phyloP scores from a whole-genome alignment of 164 flowering plant species.

The Liriodendron chinense region DNA sequence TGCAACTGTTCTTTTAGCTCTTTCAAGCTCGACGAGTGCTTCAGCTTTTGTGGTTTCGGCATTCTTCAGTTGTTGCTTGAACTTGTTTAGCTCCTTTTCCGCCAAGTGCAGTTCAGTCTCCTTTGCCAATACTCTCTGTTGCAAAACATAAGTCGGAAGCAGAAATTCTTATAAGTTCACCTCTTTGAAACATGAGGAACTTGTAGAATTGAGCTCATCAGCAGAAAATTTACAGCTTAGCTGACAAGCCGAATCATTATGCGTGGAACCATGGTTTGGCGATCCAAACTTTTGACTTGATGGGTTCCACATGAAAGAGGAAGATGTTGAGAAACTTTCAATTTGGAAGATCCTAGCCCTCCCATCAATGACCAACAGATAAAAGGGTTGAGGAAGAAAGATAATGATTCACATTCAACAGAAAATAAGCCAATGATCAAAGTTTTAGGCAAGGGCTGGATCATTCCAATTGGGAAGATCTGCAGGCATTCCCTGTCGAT shows the following conservation, averaged over 20 bases:
- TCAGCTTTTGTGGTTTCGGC: constrained; percentile 71
- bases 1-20: constrained; percentile 59
- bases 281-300: too few species aligned
- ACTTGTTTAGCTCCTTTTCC: constrained; percentile 70
- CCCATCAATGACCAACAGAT: neutral
- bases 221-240: neutral
- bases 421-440: neutral
- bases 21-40: constrained; percentile 76
- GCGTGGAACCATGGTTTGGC: neutral
- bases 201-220: neutral
- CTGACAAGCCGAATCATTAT: neutral
- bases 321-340: too few species aligned
- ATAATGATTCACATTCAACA: neutral
- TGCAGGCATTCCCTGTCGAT: neutral
- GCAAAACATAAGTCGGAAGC: neutral
- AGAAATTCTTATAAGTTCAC: neutral
- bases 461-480: neutral
- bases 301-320: too few species aligned
- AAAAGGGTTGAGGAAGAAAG: neutral
- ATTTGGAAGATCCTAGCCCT: too few species aligned
- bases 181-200: neutral
- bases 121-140: constrained; percentile 76
- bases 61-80: constrained; percentile 67
- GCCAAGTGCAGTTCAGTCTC: constrained; percentile 82
- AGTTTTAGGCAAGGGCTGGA: neutral